phyloP scores from a whole-genome alignment of 2,329 filamentous ascomycete genomes.

The Bipolaris zeicola region DNA sequence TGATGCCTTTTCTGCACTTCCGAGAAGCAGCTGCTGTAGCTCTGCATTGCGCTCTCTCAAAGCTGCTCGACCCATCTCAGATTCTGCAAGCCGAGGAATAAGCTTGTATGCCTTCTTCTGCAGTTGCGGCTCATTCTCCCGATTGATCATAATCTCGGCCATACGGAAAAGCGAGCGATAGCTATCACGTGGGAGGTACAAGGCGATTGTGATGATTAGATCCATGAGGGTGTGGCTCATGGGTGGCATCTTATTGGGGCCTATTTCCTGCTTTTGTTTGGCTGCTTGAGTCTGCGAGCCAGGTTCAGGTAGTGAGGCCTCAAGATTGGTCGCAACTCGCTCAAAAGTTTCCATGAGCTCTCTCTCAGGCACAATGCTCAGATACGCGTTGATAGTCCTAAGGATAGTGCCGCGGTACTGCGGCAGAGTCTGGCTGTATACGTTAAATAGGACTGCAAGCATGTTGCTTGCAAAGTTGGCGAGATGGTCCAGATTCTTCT shows the following conservation, averaged over 20 bases:
- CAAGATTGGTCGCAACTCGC: constrained; percentile 24
- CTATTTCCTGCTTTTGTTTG: constrained; percentile 65
- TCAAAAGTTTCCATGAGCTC: constrained; percentile 17
- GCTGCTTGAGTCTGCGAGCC: constrained; percentile 67
- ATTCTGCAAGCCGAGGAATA: constrained; percentile 86
- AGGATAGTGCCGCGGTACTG: constrained; percentile 90
- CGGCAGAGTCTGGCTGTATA: constrained; percentile 94
- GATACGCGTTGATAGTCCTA: constrained; percentile 90
- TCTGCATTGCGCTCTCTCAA: constrained; percentile 76
- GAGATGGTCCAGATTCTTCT: constrained; percentile 81
- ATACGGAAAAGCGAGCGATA: constrained; percentile 87
- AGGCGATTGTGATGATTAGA: constrained; percentile 91
- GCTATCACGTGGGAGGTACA: constrained; percentile 86
- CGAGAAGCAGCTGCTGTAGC: constrained; percentile 79
- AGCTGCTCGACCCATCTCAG: constrained; percentile 75
- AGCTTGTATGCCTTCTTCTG: constrained; percentile 99
- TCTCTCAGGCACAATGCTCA: constrained; percentile 79
- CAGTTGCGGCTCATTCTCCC: constrained; percentile 82
- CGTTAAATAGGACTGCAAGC: constrained; percentile 96
- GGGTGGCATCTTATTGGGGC: constrained; percentile 80
- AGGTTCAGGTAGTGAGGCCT: constrained; percentile 32
- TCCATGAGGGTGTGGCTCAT: constrained; percentile 96
- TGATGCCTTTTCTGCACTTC: constrained; percentile 81
- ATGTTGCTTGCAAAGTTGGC: constrained; percentile 82
- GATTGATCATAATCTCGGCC: constrained; percentile 79